Evolutionary conservation across 257 asterid genomes (phyloP), one percentile per base, ranked within the genome.

Genomic region (Solanum pimpinellifolium): DNA sequence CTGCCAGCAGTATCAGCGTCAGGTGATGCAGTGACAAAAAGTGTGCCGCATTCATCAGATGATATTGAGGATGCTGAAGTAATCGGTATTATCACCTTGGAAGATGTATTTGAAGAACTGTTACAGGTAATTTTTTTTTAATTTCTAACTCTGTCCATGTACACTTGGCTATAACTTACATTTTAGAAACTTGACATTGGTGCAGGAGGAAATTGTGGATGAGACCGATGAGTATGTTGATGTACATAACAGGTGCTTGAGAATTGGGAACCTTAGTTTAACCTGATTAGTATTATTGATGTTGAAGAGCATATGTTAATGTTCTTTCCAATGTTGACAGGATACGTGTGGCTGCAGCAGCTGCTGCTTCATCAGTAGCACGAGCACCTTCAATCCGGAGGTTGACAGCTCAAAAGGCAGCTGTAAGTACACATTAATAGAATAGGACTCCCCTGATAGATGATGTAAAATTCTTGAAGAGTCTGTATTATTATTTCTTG

Each of bases 21-120:
- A 68, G 88, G 35, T 85, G 98, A 95, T 39, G 85, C 89, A 49
- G 91, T 86, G 78, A 72, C 83, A 33, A 88, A 88, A 23, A 90
- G 87, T 42, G 46, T 83, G 89, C 87, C 87, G 83, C 89, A 88
- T 21, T 52, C 92, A 66, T 85, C 90, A n/a, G 98, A 94, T 52
- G 97, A 93, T 75, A 81, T 92, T 65, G 98, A 96, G 86, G 95
- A 96, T 84, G 94, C 93, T 85, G 97, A 94, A 90, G 99, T 95
- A 78, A 92, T 95, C 41, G 99, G 99, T 85, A 94, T 96, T 84
- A 96, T 96, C 89, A 96, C 99, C 85, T 90, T 96, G 87, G 99
- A 96, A 92, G 99, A 96, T 87, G 98, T 96, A 87, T 95, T 96
- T 88, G 99, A 96, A 95, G 99, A 96, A 86, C 98, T 96, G 87